Evolutionary conservation across 768 basidiomycete genomes (phyloP).

Genomic region (Trametes cubensis): DNA sequence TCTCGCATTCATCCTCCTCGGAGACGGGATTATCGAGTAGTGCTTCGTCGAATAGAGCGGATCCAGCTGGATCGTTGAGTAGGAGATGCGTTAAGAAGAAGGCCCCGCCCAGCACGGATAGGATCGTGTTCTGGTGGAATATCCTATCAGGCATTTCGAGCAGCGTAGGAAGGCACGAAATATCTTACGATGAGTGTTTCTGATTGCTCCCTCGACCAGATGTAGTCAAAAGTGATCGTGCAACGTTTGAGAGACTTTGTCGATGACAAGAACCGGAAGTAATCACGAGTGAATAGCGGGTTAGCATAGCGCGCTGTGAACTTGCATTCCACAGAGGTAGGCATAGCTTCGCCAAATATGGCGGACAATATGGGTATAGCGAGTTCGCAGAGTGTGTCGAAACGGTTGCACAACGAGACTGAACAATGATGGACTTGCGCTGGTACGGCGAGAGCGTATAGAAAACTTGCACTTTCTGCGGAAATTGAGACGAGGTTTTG

Average conservation of each 20-base stretch:
- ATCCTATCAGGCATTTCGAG: no score
- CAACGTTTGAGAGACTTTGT: neutral
- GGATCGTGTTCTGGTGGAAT: no score
- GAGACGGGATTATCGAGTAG: no score
- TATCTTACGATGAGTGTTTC: no score
- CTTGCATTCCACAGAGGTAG: neutral
- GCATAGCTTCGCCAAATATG: neutral
- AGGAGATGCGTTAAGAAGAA: no score
- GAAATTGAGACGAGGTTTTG: neutral
- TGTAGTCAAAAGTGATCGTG: neutral
- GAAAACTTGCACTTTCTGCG: neutral
- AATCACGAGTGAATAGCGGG: neutral
- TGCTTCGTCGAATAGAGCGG: no score
- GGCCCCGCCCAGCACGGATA: no score
- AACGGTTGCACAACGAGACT: neutral
- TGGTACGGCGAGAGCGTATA: neutral
- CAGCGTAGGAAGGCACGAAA: no score
- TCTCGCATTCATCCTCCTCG: no score
- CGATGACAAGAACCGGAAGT: neutral
- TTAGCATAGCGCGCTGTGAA: neutral
- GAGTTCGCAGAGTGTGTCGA: no score
- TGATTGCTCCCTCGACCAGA: no score
- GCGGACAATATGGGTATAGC: neutral
- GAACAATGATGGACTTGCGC: neutral
- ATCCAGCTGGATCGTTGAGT: no score